phyloP scores from a whole-genome alignment of 177 flowering plant genomes.

The Vitis hybrid region DNA sequence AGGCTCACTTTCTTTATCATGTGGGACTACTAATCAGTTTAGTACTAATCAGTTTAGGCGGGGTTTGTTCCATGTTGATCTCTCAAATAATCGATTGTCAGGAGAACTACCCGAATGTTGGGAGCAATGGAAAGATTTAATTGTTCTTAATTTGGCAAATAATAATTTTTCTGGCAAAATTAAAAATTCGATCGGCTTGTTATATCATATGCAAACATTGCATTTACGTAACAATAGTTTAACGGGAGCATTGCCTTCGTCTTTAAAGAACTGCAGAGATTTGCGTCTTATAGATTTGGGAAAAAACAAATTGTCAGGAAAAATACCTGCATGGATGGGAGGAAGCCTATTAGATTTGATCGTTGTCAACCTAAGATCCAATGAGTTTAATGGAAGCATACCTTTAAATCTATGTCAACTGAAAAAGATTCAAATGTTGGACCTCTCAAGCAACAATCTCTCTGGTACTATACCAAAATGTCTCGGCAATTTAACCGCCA shows the following conservation, averaged over 20 bases:
- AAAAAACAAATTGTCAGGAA: slow-evolving; percentile 9
- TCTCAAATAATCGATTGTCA: too few species aligned
- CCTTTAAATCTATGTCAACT: slow-evolving; percentile 9
- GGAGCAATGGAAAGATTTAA: too few species aligned
- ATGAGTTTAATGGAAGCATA: slow-evolving; percentile 9
- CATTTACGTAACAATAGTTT: slow-evolving; percentile 19
- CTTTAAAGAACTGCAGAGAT: slow-evolving; percentile 10
- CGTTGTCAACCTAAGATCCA: slow-evolving; percentile 10
- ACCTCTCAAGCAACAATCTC: neutral
- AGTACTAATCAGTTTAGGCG: too few species aligned
- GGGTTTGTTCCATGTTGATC: too few species aligned
- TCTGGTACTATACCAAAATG: slow-evolving; percentile 16
- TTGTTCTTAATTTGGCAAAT: too few species aligned
- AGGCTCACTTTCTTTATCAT: too few species aligned
- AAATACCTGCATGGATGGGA: slow-evolving; percentile 21
- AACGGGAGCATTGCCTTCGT: slow-evolving; percentile 18
- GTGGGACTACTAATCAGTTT: too few species aligned
- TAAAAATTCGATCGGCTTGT: too few species aligned
- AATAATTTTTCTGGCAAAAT: too few species aligned
- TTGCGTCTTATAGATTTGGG: slow-evolving; percentile 10
- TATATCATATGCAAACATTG: neutral
- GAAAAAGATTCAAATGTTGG: slow-evolving; percentile 7
- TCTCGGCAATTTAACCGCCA: neutral
- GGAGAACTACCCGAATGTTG: too few species aligned
- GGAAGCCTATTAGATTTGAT: neutral